Conservation (phyloP, 2,329 filamentous ascomycete genomes). For the Cyclaneusma minus region DNA sequence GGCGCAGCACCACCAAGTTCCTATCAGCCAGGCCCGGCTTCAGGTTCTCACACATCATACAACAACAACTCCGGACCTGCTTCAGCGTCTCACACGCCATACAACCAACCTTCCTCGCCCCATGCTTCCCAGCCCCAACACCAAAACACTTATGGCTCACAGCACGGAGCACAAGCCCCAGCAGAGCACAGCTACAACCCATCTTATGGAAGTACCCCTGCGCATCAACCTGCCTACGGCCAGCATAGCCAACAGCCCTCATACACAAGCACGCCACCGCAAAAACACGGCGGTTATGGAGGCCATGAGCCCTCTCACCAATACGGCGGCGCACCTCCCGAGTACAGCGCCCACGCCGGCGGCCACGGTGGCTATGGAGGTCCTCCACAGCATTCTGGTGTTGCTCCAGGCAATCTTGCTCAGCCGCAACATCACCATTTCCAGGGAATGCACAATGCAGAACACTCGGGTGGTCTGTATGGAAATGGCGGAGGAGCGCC, state of each 20-base stretch:
- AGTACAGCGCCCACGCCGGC: too few species aligned
- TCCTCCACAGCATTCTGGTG: slow-evolving; percentile 4
- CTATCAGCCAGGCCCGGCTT: slow-evolving; percentile 36
- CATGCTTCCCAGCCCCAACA: slow-evolving; percentile 2
- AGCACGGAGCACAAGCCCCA: slow-evolving; percentile 1
- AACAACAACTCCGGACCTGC: too few species aligned
- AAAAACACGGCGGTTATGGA: slow-evolving; percentile 8
- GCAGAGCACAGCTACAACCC: not conserved
- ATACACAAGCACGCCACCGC: slow-evolving; percentile 6
- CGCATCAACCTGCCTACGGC: slow-evolving; percentile 12
- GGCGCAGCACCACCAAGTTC: slow-evolving; percentile 47
- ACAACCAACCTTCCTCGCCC: too few species aligned
- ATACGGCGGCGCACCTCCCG: slow-evolving; percentile 1
- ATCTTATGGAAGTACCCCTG: slow-evolving; percentile 4
- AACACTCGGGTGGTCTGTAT: slow-evolving; percentile 13
- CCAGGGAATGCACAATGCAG: slow-evolving; percentile 11
- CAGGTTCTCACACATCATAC: slow-evolving; percentile 8
- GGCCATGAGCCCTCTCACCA: slow-evolving; percentile 4
- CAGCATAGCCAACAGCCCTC: slow-evolving; percentile 3
- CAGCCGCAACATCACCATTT: slow-evolving; percentile 12
- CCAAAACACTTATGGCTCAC: slow-evolving; percentile 2
- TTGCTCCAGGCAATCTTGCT: slow-evolving; percentile 9
- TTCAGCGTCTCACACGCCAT: too few species aligned
- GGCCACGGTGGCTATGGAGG: slow-evolving; percentile 1
- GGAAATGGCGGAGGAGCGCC: slow-evolving; percentile 7